phyloP scores from a whole-genome alignment of 768 basidiomycete species.

The Lentinula sp. region DNA sequence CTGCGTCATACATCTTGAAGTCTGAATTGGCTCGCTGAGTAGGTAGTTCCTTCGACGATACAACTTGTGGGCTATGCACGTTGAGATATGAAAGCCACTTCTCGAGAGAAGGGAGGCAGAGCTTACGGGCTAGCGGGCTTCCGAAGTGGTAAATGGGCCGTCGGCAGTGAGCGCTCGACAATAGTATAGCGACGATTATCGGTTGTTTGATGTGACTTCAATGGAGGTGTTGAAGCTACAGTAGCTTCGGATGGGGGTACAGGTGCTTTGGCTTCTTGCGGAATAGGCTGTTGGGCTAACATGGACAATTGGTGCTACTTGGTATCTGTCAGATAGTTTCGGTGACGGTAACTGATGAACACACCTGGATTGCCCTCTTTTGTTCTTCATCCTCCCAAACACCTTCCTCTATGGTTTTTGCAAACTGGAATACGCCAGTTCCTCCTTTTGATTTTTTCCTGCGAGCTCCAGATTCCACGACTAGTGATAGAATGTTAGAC shows the following conservation, averaged over 20 bases:
- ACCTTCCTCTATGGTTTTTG: constrained; percentile 67
- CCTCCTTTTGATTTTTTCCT: constrained; percentile 57
- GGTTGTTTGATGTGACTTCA: not conserved
- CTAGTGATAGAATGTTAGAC: constrained; percentile 22
- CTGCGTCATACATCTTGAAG: constrained; percentile 71
- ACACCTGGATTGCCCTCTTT: constrained; percentile 60
- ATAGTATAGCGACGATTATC: not conserved
- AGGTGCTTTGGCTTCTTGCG: constrained; percentile 14
- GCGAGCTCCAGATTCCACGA: constrained; percentile 55
- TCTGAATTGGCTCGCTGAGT: constrained; percentile 25
- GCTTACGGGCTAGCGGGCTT: constrained; percentile 37
- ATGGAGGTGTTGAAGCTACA: not conserved
- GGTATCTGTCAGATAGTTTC: not conserved
- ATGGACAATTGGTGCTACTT: constrained; percentile 52
- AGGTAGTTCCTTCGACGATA: constrained; percentile 44
- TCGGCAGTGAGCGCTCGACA: not conserved
- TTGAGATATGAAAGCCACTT: not conserved
- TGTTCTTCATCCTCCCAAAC: constrained; percentile 59
- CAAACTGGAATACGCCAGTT: constrained; percentile 71
- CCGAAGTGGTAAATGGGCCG: not conserved
- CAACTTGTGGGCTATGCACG: constrained; percentile 44
- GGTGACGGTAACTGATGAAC: constrained; percentile 37
- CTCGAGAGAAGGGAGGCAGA: not conserved
- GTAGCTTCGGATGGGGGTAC: not conserved
- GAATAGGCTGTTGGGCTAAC: constrained; percentile 32